Evolutionary conservation across 169 alveolate genomes (phyloP).

Genomic region (Amoebophrya sp.): DNA sequence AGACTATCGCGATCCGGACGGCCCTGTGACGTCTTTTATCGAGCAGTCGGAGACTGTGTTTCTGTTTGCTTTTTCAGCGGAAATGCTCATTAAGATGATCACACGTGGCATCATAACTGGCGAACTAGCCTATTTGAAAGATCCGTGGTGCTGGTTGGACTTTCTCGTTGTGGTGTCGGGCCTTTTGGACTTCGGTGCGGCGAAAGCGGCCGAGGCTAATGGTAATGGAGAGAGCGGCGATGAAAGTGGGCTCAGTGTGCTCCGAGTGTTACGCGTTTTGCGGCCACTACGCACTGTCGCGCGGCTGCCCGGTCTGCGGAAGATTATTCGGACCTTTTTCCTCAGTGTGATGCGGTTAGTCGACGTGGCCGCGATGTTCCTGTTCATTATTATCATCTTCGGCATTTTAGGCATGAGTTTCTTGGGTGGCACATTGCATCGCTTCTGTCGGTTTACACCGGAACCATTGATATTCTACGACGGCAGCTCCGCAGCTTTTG

Average conservation of each 20-base stretch:
- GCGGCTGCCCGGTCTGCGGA: slow-evolving; percentile 57
- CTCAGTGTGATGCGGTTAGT: slow-evolving; percentile 54
- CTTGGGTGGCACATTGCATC: background rate
- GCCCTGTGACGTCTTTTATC: background rate
- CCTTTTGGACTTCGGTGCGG: slow-evolving; percentile 28
- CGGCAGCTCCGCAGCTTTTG: background rate
- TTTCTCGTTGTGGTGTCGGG: slow-evolving; percentile 59
- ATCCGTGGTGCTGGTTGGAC: slow-evolving; percentile 64
- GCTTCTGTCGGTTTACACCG: slow-evolving; percentile 18
- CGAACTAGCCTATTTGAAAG: slow-evolving; percentile 57
- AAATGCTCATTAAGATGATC: slow-evolving; percentile 38
- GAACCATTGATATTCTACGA: background rate
- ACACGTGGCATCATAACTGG: slow-evolving; percentile 53
- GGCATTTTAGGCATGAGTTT: slow-evolving; percentile 58
- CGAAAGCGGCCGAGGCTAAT: background rate
- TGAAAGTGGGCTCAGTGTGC: slow-evolving; percentile 41
- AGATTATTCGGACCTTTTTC: slow-evolving; percentile 50
- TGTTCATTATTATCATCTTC: slow-evolving; percentile 52
- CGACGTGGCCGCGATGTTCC: slow-evolving; percentile 53
- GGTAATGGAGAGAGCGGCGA: background rate
- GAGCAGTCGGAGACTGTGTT: slow-evolving; percentile 12
- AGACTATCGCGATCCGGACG: background rate
- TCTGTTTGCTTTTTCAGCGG: slow-evolving; percentile 38
- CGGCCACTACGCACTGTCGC: slow-evolving; percentile 63
- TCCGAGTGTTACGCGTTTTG: slow-evolving; percentile 56